phyloP scores from a whole-genome alignment of 164 flowering plant genomes.

The Stephania yunnanensis region DNA sequence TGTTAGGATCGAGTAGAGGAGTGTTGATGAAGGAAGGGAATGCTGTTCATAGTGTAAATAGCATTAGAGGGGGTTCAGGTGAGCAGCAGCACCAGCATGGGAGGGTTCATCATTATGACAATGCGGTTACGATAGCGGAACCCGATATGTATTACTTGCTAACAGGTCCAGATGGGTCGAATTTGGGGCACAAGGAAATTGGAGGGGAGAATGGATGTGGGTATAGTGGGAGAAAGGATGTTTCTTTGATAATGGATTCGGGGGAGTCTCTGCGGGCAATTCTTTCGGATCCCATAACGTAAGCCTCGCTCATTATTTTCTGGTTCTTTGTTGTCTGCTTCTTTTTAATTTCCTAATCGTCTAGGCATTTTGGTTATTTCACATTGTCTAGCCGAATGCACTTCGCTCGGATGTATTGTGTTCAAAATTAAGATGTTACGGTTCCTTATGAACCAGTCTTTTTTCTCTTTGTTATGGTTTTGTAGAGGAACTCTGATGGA shows the following conservation, averaged over 20 bases:
- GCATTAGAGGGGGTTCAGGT: constrained; percentile 23
- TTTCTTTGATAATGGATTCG: constrained; percentile 35
- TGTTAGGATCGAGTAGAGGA: constrained; percentile 35
- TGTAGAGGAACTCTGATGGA: constrained; percentile 84
- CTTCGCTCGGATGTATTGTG: too few relatives aligned
- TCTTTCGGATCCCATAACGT: constrained; percentile 86
- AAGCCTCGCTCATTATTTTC: constrained; percentile 22
- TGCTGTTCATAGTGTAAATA: constrained; percentile 24
- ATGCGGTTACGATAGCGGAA: constrained; percentile 47
- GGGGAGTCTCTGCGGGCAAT: constrained; percentile 65
- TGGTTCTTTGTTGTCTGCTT: background rate
- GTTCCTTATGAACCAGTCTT: background rate
- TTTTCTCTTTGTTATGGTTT: constrained; percentile 6
- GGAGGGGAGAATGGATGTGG: constrained; percentile 61
- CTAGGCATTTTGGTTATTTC: background rate
- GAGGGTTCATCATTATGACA: constrained; percentile 28
- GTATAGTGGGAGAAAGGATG: constrained; percentile 62
- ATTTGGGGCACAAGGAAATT: constrained; percentile 42
- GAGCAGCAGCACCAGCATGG: constrained; percentile 34
- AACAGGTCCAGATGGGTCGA: constrained; percentile 43
- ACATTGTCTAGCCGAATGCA: background rate
- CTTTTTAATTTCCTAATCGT: background rate
- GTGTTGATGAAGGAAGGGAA: constrained; percentile 35
- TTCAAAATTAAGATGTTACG: too few relatives aligned
- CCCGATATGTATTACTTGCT: constrained; percentile 44